phyloP scores from a whole-genome alignment of 805 yeast genomes.

The Zygosaccharomyces siamensis region DNA sequence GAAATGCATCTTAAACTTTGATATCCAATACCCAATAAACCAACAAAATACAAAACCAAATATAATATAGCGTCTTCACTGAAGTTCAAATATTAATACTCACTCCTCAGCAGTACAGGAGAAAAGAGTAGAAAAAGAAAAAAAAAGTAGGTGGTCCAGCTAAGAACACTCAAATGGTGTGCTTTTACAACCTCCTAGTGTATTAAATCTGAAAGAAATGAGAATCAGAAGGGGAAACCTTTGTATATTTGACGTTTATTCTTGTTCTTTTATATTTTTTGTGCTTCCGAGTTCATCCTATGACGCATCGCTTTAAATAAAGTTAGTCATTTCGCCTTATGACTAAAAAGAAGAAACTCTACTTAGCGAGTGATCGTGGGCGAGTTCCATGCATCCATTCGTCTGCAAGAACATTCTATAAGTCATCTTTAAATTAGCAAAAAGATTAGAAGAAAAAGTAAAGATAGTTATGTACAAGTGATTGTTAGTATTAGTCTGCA shows the following conservation, averaged over 20 bases:
- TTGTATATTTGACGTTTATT: not conserved
- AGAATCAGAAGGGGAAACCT: no score
- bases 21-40: slow-evolving; percentile 2
- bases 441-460: not conserved
- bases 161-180: not conserved
- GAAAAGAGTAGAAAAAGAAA: not conserved
- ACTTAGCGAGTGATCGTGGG: not conserved
- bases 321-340: slow-evolving; percentile 3
- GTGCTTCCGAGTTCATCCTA: not conserved
- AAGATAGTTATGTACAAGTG: not conserved
- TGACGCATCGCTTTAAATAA: slow-evolving; percentile 4
- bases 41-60: not conserved
- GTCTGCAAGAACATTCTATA: not conserved
- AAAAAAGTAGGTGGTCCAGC: not conserved
- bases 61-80: not conserved
- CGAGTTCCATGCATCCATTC: no score
- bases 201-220: not conserved
- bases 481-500: not conserved
- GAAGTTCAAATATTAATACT: not conserved
- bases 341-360: not conserved
- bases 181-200: not conserved
- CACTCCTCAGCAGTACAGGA: not conserved
- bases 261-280: not conserved
- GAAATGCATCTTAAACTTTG: not conserved
- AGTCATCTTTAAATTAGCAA: not conserved